These are phyloP conservation scores for Pleodorina starrii DNA, from an alignment of 139 green algal genomes.

Conservation along the genomic window DNA sequence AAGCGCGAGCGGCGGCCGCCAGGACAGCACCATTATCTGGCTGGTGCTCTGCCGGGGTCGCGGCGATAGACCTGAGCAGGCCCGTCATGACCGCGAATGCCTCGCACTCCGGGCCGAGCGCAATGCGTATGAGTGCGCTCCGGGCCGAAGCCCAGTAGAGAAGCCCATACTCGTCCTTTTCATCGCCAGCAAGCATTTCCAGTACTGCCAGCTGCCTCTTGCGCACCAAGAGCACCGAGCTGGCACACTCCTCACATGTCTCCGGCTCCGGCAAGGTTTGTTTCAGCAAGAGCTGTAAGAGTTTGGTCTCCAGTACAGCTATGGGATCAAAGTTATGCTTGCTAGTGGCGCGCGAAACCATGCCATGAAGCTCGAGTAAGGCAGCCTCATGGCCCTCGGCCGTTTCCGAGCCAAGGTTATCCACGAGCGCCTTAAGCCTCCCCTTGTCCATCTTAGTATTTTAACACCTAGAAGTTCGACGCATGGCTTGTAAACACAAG, in stretches of 20 bases:
- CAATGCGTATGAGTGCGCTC: neutral
- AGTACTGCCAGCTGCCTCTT: conserved; percentile 1
- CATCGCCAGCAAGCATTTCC: conserved; percentile 32
- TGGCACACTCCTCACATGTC: neutral
- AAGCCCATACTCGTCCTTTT: conserved; percentile 18
- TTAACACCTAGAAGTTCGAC: neutral
- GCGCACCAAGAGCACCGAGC: neutral
- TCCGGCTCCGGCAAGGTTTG: neutral
- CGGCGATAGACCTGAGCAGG: neutral
- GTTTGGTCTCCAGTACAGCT: neutral
- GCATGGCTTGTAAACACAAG: neutral
- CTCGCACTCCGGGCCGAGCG: neutral
- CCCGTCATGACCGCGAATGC: neutral
- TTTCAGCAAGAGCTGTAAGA: conserved; percentile 30
- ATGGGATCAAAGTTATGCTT: conserved; percentile 30
- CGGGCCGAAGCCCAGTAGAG: conserved; percentile 31
- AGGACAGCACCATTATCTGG: neutral
- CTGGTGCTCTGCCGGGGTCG: neutral
- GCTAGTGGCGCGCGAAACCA: conserved; percentile 5
- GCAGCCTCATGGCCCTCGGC: neutral
- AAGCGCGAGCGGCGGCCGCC: neutral
- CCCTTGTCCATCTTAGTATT: neutral
- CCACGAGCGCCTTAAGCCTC: conserved; percentile 5
- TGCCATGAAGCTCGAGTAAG: neutral
- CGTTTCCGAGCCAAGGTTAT: neutral